These are phyloP conservation scores for Cadophora sp. DNA, from an alignment of 2,329 filamentous ascomycete species.

Conservation along the genomic window DNA sequence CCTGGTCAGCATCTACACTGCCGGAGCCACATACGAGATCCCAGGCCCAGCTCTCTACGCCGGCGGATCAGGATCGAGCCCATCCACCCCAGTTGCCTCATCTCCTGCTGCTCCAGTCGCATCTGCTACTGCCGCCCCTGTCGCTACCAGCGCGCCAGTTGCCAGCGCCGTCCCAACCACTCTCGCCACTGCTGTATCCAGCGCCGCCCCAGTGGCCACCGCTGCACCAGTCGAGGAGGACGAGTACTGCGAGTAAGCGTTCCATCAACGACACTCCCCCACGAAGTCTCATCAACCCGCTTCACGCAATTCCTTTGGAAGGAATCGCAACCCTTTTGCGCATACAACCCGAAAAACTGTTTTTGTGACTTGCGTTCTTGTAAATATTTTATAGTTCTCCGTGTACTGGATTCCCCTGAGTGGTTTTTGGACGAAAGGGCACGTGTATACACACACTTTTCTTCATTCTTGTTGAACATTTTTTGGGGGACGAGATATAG, in stretches of 20 bases:
- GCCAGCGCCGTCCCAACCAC: conserved; percentile 24
- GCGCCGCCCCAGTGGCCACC: conserved; percentile 28
- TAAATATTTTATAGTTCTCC: conserved; percentile 6
- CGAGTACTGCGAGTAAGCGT: neutral
- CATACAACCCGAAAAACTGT: neutral
- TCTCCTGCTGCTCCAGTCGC: conserved; percentile 12
- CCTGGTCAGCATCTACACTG: conserved; percentile 49
- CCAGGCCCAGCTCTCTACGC: conserved; percentile 46
- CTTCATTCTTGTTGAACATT: conserved; percentile 10
- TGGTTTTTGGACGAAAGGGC: conserved; percentile 2
- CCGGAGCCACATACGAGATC: conserved; percentile 43
- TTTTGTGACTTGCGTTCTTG: conserved; percentile 16
- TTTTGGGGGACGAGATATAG: conserved; percentile 8
- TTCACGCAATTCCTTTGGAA: conserved; percentile 3
- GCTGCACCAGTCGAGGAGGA: conserved; percentile 17
- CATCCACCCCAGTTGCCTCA: conserved; percentile 12
- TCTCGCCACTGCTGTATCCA: conserved; percentile 33
- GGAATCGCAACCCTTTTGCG: neutral
- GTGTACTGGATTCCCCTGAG: neutral
- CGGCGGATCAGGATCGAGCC: conserved; percentile 16
- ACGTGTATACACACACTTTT: conserved; percentile 4
- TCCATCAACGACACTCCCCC: neutral
- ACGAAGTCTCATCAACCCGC: neutral
- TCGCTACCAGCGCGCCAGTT: conserved; percentile 13
- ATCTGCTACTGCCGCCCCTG: neutral